Evolutionary conservation across 169 alveolate genomes (phyloP).

Genomic region (Plasmodium reichenowi): DNA sequence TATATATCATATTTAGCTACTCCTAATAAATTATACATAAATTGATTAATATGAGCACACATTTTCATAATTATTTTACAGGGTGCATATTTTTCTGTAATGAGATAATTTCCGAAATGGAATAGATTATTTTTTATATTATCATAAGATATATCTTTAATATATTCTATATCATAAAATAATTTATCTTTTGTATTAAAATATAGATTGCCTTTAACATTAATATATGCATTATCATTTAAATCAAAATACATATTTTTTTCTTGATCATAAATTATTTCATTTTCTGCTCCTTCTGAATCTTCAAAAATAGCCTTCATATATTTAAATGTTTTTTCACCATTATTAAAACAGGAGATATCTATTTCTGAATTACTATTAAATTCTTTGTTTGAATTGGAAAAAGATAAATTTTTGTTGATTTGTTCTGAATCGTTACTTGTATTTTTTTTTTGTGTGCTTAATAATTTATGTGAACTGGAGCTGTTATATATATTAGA

Average conservation of each 20-base stretch:
- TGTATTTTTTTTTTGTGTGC: not conserved
- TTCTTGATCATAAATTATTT: constrained; percentile 44
- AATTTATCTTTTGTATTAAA: constrained; percentile 52
- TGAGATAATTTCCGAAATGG: constrained; percentile 9
- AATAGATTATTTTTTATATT: constrained; percentile 13
- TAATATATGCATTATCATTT: constrained; percentile 49
- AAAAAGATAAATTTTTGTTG: not conserved
- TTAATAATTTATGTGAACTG: not conserved
- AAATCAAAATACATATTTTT: constrained; percentile 57
- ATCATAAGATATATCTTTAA: constrained; percentile 21
- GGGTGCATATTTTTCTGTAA: constrained; percentile 58
- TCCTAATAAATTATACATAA: constrained; percentile 33
- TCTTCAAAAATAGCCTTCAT: constrained; percentile 24
- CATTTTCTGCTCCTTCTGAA: constrained; percentile 43
- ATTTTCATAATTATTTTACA: constrained; percentile 56
- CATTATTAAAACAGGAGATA: constrained; percentile 16
- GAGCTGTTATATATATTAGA: not conserved
- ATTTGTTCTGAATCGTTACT: not conserved
- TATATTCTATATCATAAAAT: constrained; percentile 54
- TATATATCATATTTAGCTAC: constrained; percentile 3
- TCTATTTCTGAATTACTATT: not conserved
- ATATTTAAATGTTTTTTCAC: constrained; percentile 1
- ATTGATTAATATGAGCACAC: constrained; percentile 25
- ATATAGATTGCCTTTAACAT: constrained; percentile 39
- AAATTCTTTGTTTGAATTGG: not conserved